Base-by-base conservation (phyloP, 1,284 basidiomycete species). In the Cryptococcus depauperatus region DNA sequence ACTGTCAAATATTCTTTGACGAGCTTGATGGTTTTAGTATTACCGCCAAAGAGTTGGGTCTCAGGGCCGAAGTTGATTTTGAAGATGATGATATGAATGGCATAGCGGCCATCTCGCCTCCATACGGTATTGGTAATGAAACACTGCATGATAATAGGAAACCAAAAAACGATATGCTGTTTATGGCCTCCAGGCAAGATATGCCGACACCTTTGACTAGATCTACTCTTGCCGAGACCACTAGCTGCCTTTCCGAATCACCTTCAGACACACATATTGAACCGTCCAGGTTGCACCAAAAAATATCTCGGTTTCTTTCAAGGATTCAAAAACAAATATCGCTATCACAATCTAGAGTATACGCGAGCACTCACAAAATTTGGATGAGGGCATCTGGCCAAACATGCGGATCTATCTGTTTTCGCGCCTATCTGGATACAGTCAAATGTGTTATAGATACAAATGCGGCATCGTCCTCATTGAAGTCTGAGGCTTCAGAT, bases 351-450 rank as follows among this genome's bases (percentile, higher is more conserved):
- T 50, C 52, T 16, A 44, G 52, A 5, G 48, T 62, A 41, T 50
- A 55, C 5, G 48, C 44, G n/a, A 61, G 61, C 0, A 56, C 61
- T 1, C 51, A 42, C 4, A 50, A 52, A 25, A 41, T 66, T 0
- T 67, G 58, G 62, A 55, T 55, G 1, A 47, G 64, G 19, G 65
- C 60, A 1, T 61, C 62, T 6, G 66, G 59, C 2, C 47, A 58
- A 32, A 55, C 56, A n/a, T 54, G 61, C 16, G 66, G 65, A 4
- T 54, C 58, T 2, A 52, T 67, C 13, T 49, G 55, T 2, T 47
- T 66, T 44, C 50, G 54, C 3, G 46, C 51, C 5, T 41, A 48
- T 4, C 18, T 64, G 5, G 33, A 48, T 4, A 56, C 64, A 14
- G 44, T 62, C 5, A 50, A 49, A 4, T 26, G 63, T n/a, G 54